Conservation (phyloP, 257 asterid species). For the Solanum gracilifrons region DNA sequence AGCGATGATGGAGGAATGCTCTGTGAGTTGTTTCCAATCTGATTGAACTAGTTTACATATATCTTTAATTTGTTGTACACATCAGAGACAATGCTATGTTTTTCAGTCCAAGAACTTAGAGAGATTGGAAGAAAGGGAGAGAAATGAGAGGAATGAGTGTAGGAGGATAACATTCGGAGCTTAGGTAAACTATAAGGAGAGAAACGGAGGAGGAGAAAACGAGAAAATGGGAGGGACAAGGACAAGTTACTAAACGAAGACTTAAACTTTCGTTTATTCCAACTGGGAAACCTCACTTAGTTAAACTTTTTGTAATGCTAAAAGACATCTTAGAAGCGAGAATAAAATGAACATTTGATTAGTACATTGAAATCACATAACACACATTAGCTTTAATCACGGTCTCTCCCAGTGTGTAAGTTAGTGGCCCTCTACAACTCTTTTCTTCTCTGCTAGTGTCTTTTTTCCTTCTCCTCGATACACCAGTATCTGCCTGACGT, state of each 20-base stretch:
- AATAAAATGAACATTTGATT: background rate
- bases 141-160: background rate
- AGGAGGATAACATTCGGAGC: background rate
- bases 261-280: background rate
- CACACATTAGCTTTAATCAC: background rate
- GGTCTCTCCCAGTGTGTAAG: background rate
- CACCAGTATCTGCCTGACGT: background rate
- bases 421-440: background rate
- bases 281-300: background rate
- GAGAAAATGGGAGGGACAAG: background rate
- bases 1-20: conserved; percentile 90
- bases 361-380: background rate
- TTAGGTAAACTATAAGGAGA: background rate
- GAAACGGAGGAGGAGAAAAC: background rate
- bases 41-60: background rate
- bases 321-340: background rate
- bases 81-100: background rate
- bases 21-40: conserved; percentile 39
- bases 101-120: background rate
- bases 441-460: background rate
- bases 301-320: background rate
- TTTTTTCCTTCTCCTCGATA: background rate
- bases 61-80: background rate
- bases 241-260: background rate
- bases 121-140: background rate